These are phyloP conservation scores for Coelastrella sp. DNA, from an alignment of 139 green algal species.

Conservation along the genomic window DNA sequence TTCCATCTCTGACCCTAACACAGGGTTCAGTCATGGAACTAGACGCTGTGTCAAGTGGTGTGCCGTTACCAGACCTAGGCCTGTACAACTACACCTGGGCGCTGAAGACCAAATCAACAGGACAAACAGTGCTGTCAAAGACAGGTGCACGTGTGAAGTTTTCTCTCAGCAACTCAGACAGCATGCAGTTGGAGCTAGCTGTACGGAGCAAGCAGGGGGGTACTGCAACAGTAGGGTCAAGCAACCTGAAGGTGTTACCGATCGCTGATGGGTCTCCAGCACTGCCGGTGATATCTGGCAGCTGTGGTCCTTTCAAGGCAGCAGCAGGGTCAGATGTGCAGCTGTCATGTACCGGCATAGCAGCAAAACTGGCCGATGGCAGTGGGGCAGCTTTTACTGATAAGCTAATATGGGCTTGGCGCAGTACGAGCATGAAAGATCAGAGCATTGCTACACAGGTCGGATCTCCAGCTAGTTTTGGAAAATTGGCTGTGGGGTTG, in stretches of 20 bases:
- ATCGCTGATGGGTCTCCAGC: neutral
- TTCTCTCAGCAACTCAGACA: neutral
- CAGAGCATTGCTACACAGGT: neutral
- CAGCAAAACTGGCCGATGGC: neutral
- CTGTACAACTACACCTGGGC: no score
- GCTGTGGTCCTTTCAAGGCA: neutral
- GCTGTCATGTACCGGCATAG: neutral
- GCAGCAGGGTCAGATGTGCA: constrained; percentile 14
- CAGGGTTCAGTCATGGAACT: no score
- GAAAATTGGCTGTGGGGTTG: neutral
- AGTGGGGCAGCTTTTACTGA: neutral
- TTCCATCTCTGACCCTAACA: no score
- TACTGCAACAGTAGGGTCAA: no score
- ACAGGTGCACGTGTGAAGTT: no score
- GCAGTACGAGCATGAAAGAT: neutral
- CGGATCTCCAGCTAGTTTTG: constrained; percentile 3
- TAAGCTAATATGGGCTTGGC: constrained; percentile 28
- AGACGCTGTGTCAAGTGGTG: no score
- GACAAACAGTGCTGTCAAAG: no score
- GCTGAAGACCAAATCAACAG: no score
- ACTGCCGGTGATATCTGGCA: no score
- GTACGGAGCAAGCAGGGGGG: neutral
- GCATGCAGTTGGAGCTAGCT: constrained; percentile 6
- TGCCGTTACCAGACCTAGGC: no score
- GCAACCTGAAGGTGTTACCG: constrained; percentile 33